These are phyloP conservation scores for Whalleya microplaca DNA, from an alignment of 2,329 filamentous ascomycete genomes.

Conservation along the genomic window DNA sequence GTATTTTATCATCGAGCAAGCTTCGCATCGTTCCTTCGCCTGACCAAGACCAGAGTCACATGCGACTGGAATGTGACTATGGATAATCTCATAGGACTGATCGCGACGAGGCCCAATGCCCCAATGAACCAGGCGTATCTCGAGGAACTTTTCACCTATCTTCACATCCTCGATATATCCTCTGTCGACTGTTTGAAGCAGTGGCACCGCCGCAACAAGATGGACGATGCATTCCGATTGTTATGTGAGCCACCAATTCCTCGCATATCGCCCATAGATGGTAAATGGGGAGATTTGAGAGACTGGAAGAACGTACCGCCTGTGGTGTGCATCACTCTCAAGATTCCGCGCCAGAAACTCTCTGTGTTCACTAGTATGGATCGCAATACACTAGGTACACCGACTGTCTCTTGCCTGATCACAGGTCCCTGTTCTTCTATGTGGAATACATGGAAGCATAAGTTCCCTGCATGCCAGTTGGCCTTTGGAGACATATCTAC, in stretches of 20 bases:
- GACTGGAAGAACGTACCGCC: constrained; percentile 20
- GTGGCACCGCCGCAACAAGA: constrained; percentile 12
- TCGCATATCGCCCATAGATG: constrained; percentile 34
- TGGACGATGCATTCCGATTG: constrained; percentile 17
- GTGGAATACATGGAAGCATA: background rate
- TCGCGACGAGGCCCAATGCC: constrained; percentile 35
- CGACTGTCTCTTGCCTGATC: constrained; percentile 10
- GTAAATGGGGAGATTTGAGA: constrained; percentile 10
- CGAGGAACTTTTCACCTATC: constrained; percentile 41
- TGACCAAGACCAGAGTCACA: constrained; percentile 18
- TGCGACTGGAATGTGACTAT: constrained; percentile 41
- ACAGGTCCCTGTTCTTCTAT: background rate
- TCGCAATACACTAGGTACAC: constrained; percentile 4
- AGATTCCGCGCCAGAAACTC: constrained; percentile 19
- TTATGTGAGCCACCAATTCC: constrained; percentile 27
- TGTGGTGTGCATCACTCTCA: constrained; percentile 24
- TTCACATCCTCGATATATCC: constrained; percentile 41
- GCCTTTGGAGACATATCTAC: constrained; percentile 43
- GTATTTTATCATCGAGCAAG: constrained; percentile 12
- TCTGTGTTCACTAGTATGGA: background rate
- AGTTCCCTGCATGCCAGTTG: constrained; percentile 46
- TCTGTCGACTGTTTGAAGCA: constrained; percentile 16
- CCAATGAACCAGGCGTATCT: constrained; percentile 34
- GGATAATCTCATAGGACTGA: constrained; percentile 32
- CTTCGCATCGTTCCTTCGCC: constrained; percentile 18